A percentile compares a stretch with the other conserved stretches of the same genome.
phyloP scores from a whole-genome alignment of 768 basidiomycete genomes.

The Tricholoma saponaceum region DNA sequence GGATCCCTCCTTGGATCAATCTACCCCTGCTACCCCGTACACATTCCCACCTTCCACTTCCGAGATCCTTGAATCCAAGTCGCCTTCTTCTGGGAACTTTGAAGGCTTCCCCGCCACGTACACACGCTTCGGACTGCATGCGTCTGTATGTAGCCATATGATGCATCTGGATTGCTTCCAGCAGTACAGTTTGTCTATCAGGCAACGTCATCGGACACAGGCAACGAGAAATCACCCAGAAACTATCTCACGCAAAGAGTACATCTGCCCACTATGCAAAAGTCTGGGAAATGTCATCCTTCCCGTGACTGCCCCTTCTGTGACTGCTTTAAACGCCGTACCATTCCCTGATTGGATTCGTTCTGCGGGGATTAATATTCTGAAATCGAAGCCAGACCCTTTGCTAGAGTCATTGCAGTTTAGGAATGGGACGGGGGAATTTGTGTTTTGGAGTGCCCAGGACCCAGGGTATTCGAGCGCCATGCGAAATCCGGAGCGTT shows the following conservation, averaged over 20 bases:
- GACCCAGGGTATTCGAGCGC: conserved; percentile 64
- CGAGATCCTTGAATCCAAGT: conserved; percentile 44
- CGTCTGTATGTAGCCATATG: conserved; percentile 91
- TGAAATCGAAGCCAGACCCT: conserved; percentile 78
- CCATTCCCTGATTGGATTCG: conserved; percentile 90
- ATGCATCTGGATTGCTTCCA: conserved; percentile 97
- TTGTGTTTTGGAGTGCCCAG: conserved; percentile 85
- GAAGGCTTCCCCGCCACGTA: conserved; percentile 69
- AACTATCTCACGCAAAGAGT: conserved; percentile 89
- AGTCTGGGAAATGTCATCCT: conserved; percentile 92
- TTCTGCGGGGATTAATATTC: conserved; percentile 81
- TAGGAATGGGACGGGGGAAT: conserved; percentile 80
- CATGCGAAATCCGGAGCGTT: conserved; percentile 45
- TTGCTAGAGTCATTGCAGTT: conserved; percentile 70
- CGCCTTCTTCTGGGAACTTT: conserved; percentile 45
- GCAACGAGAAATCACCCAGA: conserved; percentile 93
- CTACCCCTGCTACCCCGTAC: conserved; percentile 20
- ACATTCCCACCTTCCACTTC: conserved; percentile 50
- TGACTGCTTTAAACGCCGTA: conserved; percentile 47
- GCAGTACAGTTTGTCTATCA: conserved; percentile 81
- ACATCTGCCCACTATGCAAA: conserved; percentile 96
- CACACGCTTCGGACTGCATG: conserved; percentile 81
- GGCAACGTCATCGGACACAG: conserved; percentile 84
- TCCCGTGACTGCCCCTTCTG: conserved; percentile 59
- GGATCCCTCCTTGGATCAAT: conserved; percentile 63